Evolutionary conservation across 106 monocot species (phyloP).

Genomic region (Apostasia shenzhenica): DNA sequence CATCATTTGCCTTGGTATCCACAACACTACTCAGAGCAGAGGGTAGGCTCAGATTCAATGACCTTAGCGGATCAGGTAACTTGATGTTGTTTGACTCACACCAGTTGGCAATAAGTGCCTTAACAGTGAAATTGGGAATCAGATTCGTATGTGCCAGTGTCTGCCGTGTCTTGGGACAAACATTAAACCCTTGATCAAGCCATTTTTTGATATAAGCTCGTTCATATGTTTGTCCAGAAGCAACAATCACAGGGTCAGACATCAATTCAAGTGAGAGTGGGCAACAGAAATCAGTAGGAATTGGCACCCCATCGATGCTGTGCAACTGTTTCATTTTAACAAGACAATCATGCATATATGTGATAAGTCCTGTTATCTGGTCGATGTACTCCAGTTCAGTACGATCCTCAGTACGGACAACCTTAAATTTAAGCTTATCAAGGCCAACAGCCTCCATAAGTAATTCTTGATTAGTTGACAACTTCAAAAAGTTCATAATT

Average conservation of each 20-base stretch:
- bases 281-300: conserved; percentile 89
- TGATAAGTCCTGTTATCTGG: conserved; percentile 36
- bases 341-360: conserved; percentile 65
- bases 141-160: conserved; percentile 71
- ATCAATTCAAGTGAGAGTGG: conserved; percentile 87
- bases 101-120: conserved; percentile 85
- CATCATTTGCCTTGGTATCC: conserved; percentile 27
- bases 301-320: conserved; percentile 59
- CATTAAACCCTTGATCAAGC: conserved; percentile 82
- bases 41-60: conserved; percentile 39
- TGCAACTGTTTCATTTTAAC: conserved; percentile 61
- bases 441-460: conserved; percentile 81
- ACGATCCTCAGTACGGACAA: conserved; percentile 28
- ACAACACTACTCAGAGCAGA: conserved; percentile 18
- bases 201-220: conserved; percentile 75
- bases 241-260: conserved; percentile 95
- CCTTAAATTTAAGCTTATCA: conserved; percentile 57
- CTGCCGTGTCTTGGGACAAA: conserved; percentile 88
- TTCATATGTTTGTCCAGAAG: conserved; percentile 94
- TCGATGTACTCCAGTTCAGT: conserved; percentile 51
- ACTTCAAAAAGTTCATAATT: conserved; percentile 38
- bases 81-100: conserved; percentile 77
- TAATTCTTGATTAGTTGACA: conserved; percentile 68
- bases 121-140: conserved; percentile 93
- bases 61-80: conserved; percentile 61